phyloP scores from a whole-genome alignment of 495 filamentous ascomycete genomes.

The Hamigera avellanea region DNA sequence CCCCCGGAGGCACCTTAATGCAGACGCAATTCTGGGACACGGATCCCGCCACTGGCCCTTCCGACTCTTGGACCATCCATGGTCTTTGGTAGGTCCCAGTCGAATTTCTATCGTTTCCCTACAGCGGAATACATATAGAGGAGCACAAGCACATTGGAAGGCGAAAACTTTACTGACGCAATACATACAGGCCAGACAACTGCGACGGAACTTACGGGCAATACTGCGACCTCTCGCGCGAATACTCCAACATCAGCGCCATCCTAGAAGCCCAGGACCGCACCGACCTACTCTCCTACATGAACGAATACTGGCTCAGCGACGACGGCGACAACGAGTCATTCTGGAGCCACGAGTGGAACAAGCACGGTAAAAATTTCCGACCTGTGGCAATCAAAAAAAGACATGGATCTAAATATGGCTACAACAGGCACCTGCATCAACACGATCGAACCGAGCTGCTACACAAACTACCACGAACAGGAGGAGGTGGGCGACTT shows the following conservation, averaged over 20 bases:
- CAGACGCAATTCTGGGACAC: slow-evolving; percentile 80
- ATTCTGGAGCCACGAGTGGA: slow-evolving; percentile 76
- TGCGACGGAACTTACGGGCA: slow-evolving; percentile 67
- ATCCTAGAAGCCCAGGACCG: slow-evolving; percentile 48
- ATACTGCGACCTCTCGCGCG: slow-evolving; percentile 52
- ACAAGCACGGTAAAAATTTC: slow-evolving; percentile 67
- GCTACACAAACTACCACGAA: slow-evolving; percentile 54
- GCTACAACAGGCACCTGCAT: slow-evolving; percentile 32
- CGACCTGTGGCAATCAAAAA: no score
- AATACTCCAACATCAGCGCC: slow-evolving; percentile 52
- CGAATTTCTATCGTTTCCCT: slow-evolving; percentile 1
- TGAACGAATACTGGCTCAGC: slow-evolving; percentile 63
- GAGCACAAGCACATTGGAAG: not conserved
- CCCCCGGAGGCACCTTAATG: slow-evolving; percentile 60
- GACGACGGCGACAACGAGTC: slow-evolving; percentile 45
- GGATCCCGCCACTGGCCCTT: slow-evolving; percentile 48
- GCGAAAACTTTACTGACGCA: not conserved
- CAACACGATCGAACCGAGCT: slow-evolving; percentile 53
- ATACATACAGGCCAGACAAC: slow-evolving; percentile 49
- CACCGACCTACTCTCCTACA: slow-evolving; percentile 49
- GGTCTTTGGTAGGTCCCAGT: slow-evolving; percentile 65
- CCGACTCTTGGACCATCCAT: slow-evolving; percentile 74
- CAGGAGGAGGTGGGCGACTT: slow-evolving; percentile 49
- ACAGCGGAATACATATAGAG: no score
- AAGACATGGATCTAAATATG: no score